A percentile compares a stretch with the other conserved stretches of the same genome.
Conservation (phyloP, 2,329 filamentous ascomycete species). For the Botrytis cinerea region DNA sequence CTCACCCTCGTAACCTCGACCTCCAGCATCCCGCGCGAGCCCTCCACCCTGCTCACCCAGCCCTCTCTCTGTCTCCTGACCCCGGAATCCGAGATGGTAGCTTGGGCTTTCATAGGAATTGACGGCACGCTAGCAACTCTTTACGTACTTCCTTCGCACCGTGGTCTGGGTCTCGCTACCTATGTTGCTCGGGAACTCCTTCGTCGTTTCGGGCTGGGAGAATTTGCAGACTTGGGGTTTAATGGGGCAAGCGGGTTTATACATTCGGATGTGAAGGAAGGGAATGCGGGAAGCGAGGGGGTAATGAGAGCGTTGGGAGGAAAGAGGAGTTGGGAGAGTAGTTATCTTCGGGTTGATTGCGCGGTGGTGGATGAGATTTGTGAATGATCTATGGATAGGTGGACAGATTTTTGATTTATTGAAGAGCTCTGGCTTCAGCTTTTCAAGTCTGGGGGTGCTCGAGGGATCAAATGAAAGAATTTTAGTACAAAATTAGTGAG, state of each 20-base stretch:
- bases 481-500: neutral
- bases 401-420: neutral
- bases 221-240: constrained; percentile 36
- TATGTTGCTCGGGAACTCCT: constrained; percentile 35
- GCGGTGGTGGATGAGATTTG: neutral
- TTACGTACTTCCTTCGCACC: constrained; percentile 37
- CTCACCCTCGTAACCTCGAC: constrained; percentile 38
- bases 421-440: neutral
- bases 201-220: constrained; percentile 29
- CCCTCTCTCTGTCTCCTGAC: constrained; percentile 36
- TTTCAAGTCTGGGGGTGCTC: neutral
- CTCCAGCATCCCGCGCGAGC: constrained; percentile 35
- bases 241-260: constrained; percentile 37
- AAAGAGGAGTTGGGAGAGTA: constrained; percentile 26
- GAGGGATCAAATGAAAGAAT: neutral
- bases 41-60: constrained; percentile 32
- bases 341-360: constrained; percentile 38
- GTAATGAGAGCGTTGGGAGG: constrained; percentile 39
- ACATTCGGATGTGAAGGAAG: constrained; percentile 39
- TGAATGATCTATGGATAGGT: neutral
- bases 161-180: constrained; percentile 37
- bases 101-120: constrained; percentile 40
- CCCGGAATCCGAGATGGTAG: constrained; percentile 29
- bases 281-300: constrained; percentile 39
- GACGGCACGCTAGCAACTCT: constrained; percentile 38